Conservation (phyloP, 1,284 basidiomycete genomes). For the Phlebopus sp. region DNA sequence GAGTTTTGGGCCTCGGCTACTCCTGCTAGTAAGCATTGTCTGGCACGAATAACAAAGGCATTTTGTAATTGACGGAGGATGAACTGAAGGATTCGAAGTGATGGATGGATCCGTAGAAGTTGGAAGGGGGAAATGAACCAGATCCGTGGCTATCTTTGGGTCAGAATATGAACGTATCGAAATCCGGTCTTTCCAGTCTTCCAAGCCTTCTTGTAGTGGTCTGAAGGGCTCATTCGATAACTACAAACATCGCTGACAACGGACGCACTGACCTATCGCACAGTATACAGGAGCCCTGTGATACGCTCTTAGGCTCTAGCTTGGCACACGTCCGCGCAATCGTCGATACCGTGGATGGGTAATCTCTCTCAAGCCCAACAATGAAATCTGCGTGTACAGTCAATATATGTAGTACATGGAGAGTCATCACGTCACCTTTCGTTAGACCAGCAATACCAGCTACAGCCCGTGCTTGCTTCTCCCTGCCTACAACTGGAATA, state of each 20-base stretch:
- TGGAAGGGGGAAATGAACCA: constrained; percentile 9
- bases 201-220: constrained; percentile 65
- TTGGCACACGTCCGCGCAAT: constrained; percentile 84
- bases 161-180: constrained; percentile 60
- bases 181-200: constrained; percentile 72
- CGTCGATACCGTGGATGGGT: constrained; percentile 87
- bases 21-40: constrained; percentile 65
- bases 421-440: constrained; percentile 50
- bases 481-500: constrained; percentile 51
- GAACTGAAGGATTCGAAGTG: constrained; percentile 18
- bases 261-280: constrained; percentile 65
- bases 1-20: constrained; percentile 41
- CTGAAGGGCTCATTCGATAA: constrained; percentile 36
- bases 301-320: constrained; percentile 65
- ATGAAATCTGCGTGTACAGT: constrained; percentile 65
- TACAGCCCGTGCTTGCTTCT: constrained; percentile 45
- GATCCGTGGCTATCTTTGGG: constrained; percentile 17
- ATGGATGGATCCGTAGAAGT: constrained; percentile 5
- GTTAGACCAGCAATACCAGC: constrained; percentile 71
- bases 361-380: constrained; percentile 74
- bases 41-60: constrained; percentile 74
- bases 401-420: background rate
- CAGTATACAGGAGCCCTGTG: constrained; percentile 55
- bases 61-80: constrained; percentile 40
- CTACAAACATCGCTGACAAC: background rate